Evolutionary conservation across 1,284 basidiomycete species (phyloP).

Genomic region (Bothia castanella): DNA sequence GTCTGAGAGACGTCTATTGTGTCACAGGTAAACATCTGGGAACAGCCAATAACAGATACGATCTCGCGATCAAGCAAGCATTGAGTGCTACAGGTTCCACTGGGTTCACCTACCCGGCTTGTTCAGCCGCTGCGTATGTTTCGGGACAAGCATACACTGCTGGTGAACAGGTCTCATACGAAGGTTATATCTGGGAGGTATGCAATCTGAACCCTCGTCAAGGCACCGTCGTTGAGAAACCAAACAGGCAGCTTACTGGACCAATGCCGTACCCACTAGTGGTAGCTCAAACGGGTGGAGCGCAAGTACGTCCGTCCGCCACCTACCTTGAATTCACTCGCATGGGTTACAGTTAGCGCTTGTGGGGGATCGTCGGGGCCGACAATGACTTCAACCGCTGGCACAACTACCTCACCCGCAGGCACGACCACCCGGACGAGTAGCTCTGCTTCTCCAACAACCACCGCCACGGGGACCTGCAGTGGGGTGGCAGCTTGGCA

Average conservation of each 20-base stretch:
- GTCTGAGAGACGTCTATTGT: conserved; percentile 14
- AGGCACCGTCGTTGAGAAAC: background rate
- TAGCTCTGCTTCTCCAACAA: conserved; percentile 23
- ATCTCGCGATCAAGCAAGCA: conserved; percentile 58
- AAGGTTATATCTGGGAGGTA: conserved; percentile 66
- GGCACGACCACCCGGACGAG: conserved; percentile 16
- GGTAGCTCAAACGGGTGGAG: conserved; percentile 56
- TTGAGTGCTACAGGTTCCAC: conserved; percentile 58
- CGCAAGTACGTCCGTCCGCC: conserved; percentile 45
- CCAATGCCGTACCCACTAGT: conserved; percentile 48
- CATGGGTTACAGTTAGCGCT: conserved; percentile 45
- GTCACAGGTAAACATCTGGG: conserved; percentile 5
- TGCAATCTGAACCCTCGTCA: background rate
- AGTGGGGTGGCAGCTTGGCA: conserved; percentile 49
- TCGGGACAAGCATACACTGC: conserved; percentile 50
- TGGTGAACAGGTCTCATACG: conserved; percentile 50
- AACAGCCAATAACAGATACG: conserved; percentile 57
- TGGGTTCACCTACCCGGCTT: conserved; percentile 62
- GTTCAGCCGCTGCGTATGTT: conserved; percentile 51
- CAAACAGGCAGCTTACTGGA: conserved; percentile 56
- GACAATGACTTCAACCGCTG: conserved; percentile 10
- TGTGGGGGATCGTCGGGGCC: conserved; percentile 29
- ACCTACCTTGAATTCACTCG: background rate
- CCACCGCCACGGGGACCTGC: conserved; percentile 40
- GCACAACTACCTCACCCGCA: background rate